These are phyloP conservation scores for Aspergillus carlsbadensis DNA, from an alignment of 495 filamentous ascomycete species.

Conservation along the genomic window DNA sequence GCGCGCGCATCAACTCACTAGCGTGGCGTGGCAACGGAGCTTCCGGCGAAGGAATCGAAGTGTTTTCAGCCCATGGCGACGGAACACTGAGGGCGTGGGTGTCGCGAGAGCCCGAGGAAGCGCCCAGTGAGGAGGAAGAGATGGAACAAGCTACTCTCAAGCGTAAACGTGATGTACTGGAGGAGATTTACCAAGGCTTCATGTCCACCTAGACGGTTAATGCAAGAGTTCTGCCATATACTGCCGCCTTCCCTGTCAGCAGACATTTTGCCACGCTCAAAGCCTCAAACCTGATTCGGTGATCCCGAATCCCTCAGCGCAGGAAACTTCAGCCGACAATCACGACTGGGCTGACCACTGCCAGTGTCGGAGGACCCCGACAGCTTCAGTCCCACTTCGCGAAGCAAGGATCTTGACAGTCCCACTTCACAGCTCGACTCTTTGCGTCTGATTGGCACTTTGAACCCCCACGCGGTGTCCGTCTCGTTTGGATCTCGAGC, in stretches of 20 bases:
- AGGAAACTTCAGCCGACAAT: background rate
- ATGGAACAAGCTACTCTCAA: conserved; percentile 41
- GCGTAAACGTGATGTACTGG: conserved; percentile 50
- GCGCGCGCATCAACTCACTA: conserved; percentile 64
- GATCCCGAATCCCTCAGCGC: background rate
- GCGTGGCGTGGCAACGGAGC: conserved; percentile 64
- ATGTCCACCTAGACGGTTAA: background rate
- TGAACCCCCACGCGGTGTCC: conserved; percentile 1
- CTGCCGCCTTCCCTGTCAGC: background rate
- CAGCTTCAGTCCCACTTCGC: background rate
- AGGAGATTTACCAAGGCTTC: conserved; percentile 47
- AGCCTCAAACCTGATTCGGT: too few species aligned
- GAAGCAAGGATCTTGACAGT: conserved; percentile 4
- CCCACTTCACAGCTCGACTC: background rate
- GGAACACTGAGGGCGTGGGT: conserved; percentile 53
- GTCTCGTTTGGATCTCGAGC: conserved; percentile 9
- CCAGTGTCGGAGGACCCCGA: conserved; percentile 2
- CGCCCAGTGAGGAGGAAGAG: conserved; percentile 46
- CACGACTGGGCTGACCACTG: background rate
- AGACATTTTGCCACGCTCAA: background rate
- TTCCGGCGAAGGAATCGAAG: conserved; percentile 44
- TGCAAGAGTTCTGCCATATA: background rate
- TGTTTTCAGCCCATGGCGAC: conserved; percentile 55
- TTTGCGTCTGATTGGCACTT: background rate
- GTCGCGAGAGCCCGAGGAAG: conserved; percentile 55